phyloP scores from a whole-genome alignment of 176 grass and related monocot genomes.

The Aegilops longissima region DNA sequence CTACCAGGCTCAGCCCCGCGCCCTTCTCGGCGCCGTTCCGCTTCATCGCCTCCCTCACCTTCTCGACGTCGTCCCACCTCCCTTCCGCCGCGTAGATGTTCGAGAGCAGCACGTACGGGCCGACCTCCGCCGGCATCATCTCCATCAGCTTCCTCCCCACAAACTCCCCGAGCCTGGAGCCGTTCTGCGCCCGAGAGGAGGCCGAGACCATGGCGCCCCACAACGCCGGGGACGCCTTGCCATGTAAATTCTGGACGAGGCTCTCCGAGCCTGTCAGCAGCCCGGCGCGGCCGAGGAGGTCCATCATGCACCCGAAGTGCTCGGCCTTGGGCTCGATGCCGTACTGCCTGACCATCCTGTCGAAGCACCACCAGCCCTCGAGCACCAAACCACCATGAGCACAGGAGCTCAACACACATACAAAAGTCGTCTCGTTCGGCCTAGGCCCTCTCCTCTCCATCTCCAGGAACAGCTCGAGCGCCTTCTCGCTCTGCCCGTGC shows the following conservation, averaged over 20 bases:
- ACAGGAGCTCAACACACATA: conserved; percentile 63
- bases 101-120: conserved; percentile 51
- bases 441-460: conserved; percentile 51
- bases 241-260: conserved; percentile 25
- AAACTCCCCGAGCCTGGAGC: conserved; percentile 57
- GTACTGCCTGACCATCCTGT: conserved; percentile 54
- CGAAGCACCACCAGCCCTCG: conserved; percentile 73
- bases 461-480: conserved; percentile 58
- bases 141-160: conserved; percentile 60
- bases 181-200: conserved; percentile 34
- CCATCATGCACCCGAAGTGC: conserved; percentile 78
- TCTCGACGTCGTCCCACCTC: conserved; percentile 63
- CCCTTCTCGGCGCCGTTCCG: conserved; percentile 29
- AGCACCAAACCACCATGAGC: conserved; percentile 64
- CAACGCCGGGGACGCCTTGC: conserved; percentile 30
- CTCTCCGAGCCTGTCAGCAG: conserved; percentile 35
- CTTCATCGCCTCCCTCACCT: conserved; percentile 60
- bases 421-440: conserved; percentile 57
- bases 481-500: conserved; percentile 53
- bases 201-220: conserved; percentile 44
- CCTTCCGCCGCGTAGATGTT: conserved; percentile 57
- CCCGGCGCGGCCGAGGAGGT: conserved; percentile 61
- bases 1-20: conserved; percentile 36
- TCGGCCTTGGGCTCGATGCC: conserved; percentile 45
- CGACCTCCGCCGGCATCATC: conserved; percentile 48